Percentiles rank a stretch among this genome's conserved stretches.
Evolutionary conservation across 768 basidiomycete genomes (phyloP).

Genomic region (Nevesoporus exiguus): DNA sequence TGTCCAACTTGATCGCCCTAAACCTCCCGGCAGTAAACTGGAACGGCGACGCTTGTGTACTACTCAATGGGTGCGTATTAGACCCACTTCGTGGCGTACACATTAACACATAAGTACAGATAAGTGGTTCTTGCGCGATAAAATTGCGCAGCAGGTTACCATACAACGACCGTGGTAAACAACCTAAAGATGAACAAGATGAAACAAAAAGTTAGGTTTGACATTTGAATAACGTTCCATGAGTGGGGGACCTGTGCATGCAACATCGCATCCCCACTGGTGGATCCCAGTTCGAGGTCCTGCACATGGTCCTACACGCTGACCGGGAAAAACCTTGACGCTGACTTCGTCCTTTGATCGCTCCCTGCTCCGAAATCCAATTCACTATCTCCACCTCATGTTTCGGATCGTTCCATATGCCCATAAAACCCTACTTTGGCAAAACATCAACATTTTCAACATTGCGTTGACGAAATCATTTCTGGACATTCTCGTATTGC

Average conservation of each 20-base stretch:
- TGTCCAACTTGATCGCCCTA: not conserved
- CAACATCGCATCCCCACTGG: not conserved
- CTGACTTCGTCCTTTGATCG: not conserved
- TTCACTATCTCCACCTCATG: constrained; percentile 12
- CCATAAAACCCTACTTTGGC: not conserved
- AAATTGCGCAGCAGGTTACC: not conserved
- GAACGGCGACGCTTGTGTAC: not conserved
- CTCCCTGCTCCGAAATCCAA: constrained; percentile 1
- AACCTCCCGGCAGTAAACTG: not conserved
- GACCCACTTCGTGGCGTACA: not conserved
- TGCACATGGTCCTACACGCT: not conserved
- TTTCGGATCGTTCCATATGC: constrained; percentile 6
- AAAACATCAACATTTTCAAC: not conserved
- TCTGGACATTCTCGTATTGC: not conserved
- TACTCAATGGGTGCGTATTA: not conserved
- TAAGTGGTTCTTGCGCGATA: not conserved
- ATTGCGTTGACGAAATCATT: not conserved
- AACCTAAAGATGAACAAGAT: not conserved
- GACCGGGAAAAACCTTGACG: not conserved
- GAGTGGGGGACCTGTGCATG: not conserved
- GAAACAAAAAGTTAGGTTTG: constrained; percentile 6
- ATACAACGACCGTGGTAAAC: not conserved
- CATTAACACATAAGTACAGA: not conserved
- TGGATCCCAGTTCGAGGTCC: not conserved
- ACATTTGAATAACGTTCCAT: not conserved